Evolutionary conservation across 257 asterid species (phyloP).

Genomic region (Henckelia pumila): DNA sequence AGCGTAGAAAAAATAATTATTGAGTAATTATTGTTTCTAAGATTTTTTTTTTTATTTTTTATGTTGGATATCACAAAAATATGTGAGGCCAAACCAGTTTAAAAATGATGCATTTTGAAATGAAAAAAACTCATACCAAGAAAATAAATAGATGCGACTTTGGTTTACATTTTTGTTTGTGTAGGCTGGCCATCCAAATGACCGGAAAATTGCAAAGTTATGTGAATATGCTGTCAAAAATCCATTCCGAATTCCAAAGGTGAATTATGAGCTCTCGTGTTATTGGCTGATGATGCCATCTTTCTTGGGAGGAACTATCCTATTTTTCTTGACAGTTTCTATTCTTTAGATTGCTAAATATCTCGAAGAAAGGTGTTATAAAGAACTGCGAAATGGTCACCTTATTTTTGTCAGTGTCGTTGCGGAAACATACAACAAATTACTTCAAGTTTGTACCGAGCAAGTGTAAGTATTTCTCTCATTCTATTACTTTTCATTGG

Average conservation of each 20-base stretch:
- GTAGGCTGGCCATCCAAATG: conserved; percentile 75
- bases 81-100: background rate
- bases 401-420: conserved; percentile 56
- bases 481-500: background rate
- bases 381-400: conserved; percentile 76
- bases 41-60: no score
- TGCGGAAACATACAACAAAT: conserved; percentile 68
- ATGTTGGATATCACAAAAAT: background rate
- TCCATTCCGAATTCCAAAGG: conserved; percentile 90
- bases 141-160: background rate
- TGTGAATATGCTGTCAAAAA: conserved; percentile 97
- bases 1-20: background rate
- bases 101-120: background rate
- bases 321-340: conserved; percentile 15
- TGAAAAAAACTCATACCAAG: background rate
- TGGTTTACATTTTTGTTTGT: conserved; percentile 19
- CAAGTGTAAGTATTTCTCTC: conserved; percentile 63
- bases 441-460: conserved; percentile 73
- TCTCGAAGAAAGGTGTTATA: conserved; percentile 93
- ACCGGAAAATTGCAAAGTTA: conserved; percentile 73
- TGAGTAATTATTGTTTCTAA: no score
- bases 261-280: conserved; percentile 22
- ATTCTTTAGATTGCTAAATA: conserved; percentile 66
- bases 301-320: conserved; percentile 16
- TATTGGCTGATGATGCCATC: background rate